Conservation (phyloP, 257 asterid genomes). For the Ligustrum vulgare region DNA sequence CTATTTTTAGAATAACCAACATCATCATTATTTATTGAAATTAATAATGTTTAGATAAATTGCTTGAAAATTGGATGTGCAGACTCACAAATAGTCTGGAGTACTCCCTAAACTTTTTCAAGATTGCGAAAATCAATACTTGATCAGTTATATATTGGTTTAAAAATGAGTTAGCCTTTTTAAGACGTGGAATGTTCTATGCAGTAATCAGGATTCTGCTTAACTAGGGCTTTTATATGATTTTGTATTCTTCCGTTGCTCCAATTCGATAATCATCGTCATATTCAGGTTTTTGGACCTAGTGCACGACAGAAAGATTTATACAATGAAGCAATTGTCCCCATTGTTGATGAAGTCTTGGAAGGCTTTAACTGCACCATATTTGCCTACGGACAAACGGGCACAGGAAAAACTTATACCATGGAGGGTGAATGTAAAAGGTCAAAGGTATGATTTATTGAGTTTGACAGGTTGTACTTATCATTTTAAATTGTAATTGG, state of each 20-base stretch:
- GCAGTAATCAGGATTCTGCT: neutral
- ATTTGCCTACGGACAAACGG: conserved; percentile 92
- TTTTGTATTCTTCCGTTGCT: neutral
- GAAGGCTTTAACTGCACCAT: conserved; percentile 92
- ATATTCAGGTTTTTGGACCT: conserved; percentile 78
- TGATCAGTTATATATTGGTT: neutral
- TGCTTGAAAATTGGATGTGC: neutral
- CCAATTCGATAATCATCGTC: neutral
- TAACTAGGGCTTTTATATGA: neutral
- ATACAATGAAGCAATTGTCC: conserved; percentile 78
- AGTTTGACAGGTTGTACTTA: neutral
- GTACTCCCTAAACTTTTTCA: neutral
- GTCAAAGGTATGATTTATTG: conserved; percentile 53
- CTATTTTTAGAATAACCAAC: neutral
- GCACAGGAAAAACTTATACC: conserved; percentile 87
- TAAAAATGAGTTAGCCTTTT: neutral
- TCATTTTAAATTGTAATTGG: neutral
- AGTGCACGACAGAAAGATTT: conserved; percentile 77
- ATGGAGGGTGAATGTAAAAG: conserved; percentile 94
- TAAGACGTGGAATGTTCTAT: neutral
- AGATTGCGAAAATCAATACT: neutral
- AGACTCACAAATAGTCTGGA: neutral
- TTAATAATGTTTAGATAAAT: neutral
- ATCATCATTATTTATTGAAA: neutral
- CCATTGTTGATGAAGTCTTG: conserved; percentile 77